Evolutionary conservation across 768 basidiomycete genomes (phyloP), one percentile per base, ranked within the genome.

Genomic region (Suillus decipiens): DNA sequence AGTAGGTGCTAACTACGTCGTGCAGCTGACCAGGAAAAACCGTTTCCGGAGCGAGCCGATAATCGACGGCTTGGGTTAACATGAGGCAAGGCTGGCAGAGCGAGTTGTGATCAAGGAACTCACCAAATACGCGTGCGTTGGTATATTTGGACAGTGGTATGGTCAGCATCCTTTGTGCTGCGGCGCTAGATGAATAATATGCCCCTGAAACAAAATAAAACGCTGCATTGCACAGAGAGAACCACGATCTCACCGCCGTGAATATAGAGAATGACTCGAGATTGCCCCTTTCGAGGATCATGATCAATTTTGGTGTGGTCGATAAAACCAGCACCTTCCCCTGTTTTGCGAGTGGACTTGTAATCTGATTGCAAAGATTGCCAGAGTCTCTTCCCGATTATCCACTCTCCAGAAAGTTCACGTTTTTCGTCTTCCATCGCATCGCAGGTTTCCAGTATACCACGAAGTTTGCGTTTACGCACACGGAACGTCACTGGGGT

Each of bases 21-120:
- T 89, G 87, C 7, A 91, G 76, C 50, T 95, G 92, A 0, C 95
- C 93, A 0, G 96, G 96, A 75, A 99, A 99, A 48, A 86, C 84
- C 5, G 95, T 95, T 76, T 99, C 96, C 1, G 96, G 96, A 0
- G 96, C 96, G 41, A 99, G 82, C 12, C 96, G 92, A 76, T 99
- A 99, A 73, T 97, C 95, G 64, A 99, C 80, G 9, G 95, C 82
- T 96, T 80, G 53, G 15, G 51, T 37, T 45, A 24, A 36, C 50
- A 9, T 55, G 61, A 62, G 58, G 37, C 47, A 55, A n/a, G 28
- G 28, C 28, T 34, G 22, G 17, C 31, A 15, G 34, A 34, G 28
- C 12, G 17, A 31, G 6, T 36, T 17, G 31, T 47, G 4, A 36
- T 15, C 15, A 17, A 50, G n/a, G n/a, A 24, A 77, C 85, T 51